Evolutionary conservation across 2,329 filamentous ascomycete genomes (phyloP).

Genomic region (Aspergillus pseudoviridinutans): DNA sequence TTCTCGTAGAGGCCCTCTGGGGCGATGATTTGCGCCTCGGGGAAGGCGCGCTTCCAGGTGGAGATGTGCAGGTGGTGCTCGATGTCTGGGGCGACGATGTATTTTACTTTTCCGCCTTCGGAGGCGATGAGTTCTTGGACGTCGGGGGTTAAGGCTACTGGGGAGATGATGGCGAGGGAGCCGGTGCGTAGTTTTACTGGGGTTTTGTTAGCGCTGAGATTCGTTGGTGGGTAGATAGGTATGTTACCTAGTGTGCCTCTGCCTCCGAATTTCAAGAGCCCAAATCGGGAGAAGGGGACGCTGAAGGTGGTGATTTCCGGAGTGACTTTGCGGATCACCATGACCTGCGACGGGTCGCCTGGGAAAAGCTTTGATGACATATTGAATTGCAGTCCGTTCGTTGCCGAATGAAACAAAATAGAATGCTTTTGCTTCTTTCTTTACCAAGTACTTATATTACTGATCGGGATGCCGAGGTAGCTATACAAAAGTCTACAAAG

Average conservation of each 20-base stretch:
- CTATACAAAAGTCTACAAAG: neutral
- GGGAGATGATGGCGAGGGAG: conserved; percentile 81
- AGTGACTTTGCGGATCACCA: conserved; percentile 82
- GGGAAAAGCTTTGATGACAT: conserved; percentile 54
- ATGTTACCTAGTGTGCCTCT: conserved; percentile 72
- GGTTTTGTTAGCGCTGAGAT: neutral
- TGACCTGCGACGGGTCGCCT: conserved; percentile 69
- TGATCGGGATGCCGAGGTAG: neutral
- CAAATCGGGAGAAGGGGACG: conserved; percentile 77
- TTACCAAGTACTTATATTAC: neutral
- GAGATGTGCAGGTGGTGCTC: conserved; percentile 94
- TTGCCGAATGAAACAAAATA: no score
- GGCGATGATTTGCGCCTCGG: conserved; percentile 71
- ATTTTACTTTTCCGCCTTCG: conserved; percentile 66
- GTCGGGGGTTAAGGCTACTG: conserved; percentile 74
- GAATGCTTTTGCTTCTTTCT: no score
- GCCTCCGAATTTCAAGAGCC: conserved; percentile 74
- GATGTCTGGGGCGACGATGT: conserved; percentile 79
- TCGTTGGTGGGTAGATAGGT: neutral
- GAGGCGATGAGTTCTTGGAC: conserved; percentile 59
- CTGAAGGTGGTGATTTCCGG: conserved; percentile 57
- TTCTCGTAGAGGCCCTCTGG: conserved; percentile 80
- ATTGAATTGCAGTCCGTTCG: neutral
- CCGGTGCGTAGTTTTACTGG: conserved; percentile 73
- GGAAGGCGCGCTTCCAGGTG: conserved; percentile 75